Base-by-base conservation (phyloP, 78 protist genomes). In the Dictyostelium firmibasis region DNA sequence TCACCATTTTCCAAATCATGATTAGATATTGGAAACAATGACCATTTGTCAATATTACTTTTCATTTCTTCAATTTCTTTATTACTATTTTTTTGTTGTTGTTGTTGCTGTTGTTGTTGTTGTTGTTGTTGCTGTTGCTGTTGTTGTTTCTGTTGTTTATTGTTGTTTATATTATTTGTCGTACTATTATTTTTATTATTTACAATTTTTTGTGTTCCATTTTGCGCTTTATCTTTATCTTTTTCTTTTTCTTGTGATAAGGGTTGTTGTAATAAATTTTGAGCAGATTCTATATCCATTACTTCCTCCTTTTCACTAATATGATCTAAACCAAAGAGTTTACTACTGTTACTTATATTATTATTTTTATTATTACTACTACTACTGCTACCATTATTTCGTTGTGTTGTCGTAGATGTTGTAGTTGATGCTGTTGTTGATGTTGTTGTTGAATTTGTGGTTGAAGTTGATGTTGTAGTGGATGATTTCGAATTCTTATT, bases 1-100 rank as follows among this genome's bases (percentile, higher is more conserved):
- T 81, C 89, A 23, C 94, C 87, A 47, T 31, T 29, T 23, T 85
- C 87, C 53, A 94, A 72, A 9, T 84, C 94, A 29, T 75, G 27
- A 72, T 86, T 85, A 1, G 11, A 67, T 11, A 85, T 43, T 16
- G 97, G 85, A 29, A 94, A 94, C 29, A 92, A 14, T 47, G 96
- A 92, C 91, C 92, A 92, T 79, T 74, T 75, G 23, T 77, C 60
- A 77, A 77, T 43, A 20, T 77, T 77, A n/a, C 33, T 77, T 38
- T 77, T 43, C n/a, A 74, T 74, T 27, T 74, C 81, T 3, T 27
- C n/a, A 35, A 31, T 31, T 11, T 29, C 81, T 74, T 18, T 20
- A 31, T 25, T 72, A 72, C 13, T 72, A 33, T 33, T 27, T n/a
- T 31, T 14, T 29, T 72, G 14, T 72, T 72, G 33, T 53, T 81